Evolutionary conservation across 140 eudicot species (phyloP), one percentile per base, ranked within the genome.

Genomic region (Erigeron philadelphicus): DNA sequence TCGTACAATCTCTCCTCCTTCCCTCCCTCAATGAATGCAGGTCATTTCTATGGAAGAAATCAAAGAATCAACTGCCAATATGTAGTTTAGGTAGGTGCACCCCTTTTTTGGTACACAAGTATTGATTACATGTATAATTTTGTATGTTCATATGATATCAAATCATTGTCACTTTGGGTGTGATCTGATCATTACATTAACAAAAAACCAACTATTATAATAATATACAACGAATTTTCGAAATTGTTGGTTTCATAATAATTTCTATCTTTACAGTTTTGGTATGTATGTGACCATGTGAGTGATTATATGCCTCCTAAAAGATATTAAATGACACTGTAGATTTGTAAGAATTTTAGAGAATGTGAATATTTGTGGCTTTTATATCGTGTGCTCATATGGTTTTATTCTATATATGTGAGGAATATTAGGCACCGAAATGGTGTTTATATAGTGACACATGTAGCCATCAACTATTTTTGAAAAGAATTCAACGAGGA

Each of bases 51-150:
- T 70, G 82, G 93, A 85, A 38, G 96, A 88, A 78, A 88, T 88
- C 48, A 74, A 63, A 79, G 96, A 88, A 79, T 79, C 82, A 64
- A 88, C 96, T 23, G 82, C 89, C 46, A 85, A 85, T 64, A 88
- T 88, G 87, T 78, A 78, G 75, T 41, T 48, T 69, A 62, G 71
- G 81, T 31, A 31, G 38, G 38, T 75, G 64, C 63, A 4, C 64
- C 41, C 4, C 25, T 54, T 54, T 54, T 54, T 54, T 58, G 64
- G 64, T 64, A 7, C 11, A 17, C 41, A 43, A 38, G 12, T 61
- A 38, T 17, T 38, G 18, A 56, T 47, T 55, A 46, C 42, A 77
- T 78, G 70, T 78, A 72, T 58, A 78, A 59, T 62, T 72, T 78
- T 72, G 60, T 23, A 57, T 57, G 66, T 47, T 78, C 73, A 65